Percentiles rank a stretch among this genome's conserved stretches.
These are phyloP conservation scores for Pyrrhoderma noxium DNA, from an alignment of 1,284 basidiomycete genomes.

Conservation along the genomic window DNA sequence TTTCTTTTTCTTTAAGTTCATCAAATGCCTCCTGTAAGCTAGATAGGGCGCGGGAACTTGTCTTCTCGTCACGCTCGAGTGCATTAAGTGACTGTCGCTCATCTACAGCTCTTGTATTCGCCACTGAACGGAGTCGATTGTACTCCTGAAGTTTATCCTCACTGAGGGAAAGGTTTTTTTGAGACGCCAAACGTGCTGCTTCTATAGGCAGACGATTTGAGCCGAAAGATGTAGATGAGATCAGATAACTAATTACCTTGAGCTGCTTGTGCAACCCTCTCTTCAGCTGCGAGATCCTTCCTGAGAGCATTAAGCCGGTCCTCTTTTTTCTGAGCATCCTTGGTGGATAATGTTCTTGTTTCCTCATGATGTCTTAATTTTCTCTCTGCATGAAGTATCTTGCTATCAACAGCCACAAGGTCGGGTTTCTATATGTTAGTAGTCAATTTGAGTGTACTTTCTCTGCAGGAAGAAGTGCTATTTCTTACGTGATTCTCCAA, in stretches of 20 bases:
- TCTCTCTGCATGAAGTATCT: conserved; percentile 78
- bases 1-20: conserved; percentile 54
- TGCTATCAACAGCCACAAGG: conserved; percentile 74
- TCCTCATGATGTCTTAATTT: conserved; percentile 69
- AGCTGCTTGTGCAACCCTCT: conserved; percentile 68
- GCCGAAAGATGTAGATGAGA: too few relatives aligned
- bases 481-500: conserved; percentile 70
- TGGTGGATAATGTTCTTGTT: conserved; percentile 57
- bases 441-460: neutral
- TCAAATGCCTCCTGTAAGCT: conserved; percentile 65
- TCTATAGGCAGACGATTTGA: conserved; percentile 37
- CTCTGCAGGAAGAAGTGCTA: conserved; percentile 17
- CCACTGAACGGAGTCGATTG: conserved; percentile 73
- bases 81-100: conserved; percentile 86
- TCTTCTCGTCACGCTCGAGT: conserved; percentile 79
- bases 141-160: conserved; percentile 87
- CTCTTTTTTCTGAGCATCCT: conserved; percentile 63
- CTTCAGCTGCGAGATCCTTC: conserved; percentile 61
- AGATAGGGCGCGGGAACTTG: conserved; percentile 54
- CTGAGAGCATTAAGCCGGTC: conserved; percentile 52
- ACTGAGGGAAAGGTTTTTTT: conserved; percentile 71
- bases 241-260: conserved; percentile 43
- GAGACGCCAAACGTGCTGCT: conserved; percentile 67
- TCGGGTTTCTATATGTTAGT: conserved; percentile 68
- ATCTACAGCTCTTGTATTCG: conserved; percentile 72